Conservation (phyloP, 306 rosid genomes). For the Bauhinia variegata region DNA sequence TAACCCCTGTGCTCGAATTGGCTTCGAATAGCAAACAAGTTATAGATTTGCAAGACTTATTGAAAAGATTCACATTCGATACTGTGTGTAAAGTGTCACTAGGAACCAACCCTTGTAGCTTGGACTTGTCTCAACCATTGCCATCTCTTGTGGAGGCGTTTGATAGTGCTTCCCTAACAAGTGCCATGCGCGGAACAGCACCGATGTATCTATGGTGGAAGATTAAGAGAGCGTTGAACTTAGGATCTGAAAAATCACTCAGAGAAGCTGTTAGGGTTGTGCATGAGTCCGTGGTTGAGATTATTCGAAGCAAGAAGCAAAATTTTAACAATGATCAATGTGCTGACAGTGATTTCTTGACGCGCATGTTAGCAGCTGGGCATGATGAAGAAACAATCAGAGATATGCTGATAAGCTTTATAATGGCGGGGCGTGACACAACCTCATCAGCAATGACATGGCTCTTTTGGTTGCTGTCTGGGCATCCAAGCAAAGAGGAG, state of each 20-base stretch:
- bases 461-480: conserved; percentile 71
- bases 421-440: conserved; percentile 88
- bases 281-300: conserved; percentile 51
- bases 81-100: conserved; percentile 64
- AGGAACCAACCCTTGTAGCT: conserved; percentile 57
- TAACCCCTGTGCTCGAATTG: conserved; percentile 53
- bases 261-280: conserved; percentile 47
- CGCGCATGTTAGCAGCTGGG: conserved; percentile 53
- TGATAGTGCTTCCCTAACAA: conserved; percentile 61
- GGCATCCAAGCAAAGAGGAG: conserved; percentile 33
- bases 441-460: conserved; percentile 91
- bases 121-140: conserved; percentile 46
- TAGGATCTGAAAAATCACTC: conserved; percentile 69
- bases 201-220: conserved; percentile 67
- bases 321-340: neutral
- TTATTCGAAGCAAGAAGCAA: conserved; percentile 45
- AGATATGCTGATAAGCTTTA: conserved; percentile 82
- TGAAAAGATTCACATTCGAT: conserved; percentile 73
- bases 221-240: conserved; percentile 48
- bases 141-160: conserved; percentile 59
- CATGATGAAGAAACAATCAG: conserved; percentile 56
- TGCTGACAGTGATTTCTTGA: conserved; percentile 48
- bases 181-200: conserved; percentile 56
- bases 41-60: conserved; percentile 69
- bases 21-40: conserved; percentile 44